These are phyloP conservation scores for Pleurostoma richardsiae DNA, from an alignment of 2,329 filamentous ascomycete species.

Conservation along the genomic window DNA sequence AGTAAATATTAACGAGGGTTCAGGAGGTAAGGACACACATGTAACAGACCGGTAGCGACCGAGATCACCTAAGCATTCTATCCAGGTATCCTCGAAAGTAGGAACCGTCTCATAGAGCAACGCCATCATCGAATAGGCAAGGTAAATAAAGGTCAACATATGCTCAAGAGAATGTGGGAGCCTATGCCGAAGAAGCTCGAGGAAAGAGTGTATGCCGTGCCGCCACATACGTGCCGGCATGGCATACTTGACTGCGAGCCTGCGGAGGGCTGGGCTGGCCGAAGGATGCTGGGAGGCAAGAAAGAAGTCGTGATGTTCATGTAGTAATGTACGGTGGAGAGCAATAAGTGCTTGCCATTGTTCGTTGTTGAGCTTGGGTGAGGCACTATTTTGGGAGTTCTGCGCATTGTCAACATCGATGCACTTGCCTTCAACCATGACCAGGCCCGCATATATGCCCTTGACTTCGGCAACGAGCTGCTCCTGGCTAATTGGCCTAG, in stretches of 20 bases:
- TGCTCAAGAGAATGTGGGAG: conserved; percentile 72
- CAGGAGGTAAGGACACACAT: too few relatives aligned
- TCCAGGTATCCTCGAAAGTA: conserved; percentile 77
- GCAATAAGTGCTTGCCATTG: conserved; percentile 78
- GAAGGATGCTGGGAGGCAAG: conserved; percentile 77
- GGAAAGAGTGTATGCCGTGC: conserved; percentile 75
- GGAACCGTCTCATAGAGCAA: conserved; percentile 75
- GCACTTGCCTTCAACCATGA: conserved; percentile 77
- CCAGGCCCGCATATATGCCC: conserved; percentile 69
- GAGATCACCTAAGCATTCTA: conserved; percentile 79
- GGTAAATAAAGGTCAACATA: conserved; percentile 79
- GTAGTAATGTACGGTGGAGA: conserved; percentile 67
- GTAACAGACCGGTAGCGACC: conserved; percentile 53
- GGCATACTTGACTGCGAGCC: conserved; percentile 67
- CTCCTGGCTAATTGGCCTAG: conserved; percentile 19
- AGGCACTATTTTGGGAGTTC: conserved; percentile 33
- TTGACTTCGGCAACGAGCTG: conserved; percentile 74
- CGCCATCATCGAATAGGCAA: conserved; percentile 80
- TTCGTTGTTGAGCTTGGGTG: conserved; percentile 44
- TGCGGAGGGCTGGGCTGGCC: conserved; percentile 57
- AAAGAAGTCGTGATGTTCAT: conserved; percentile 77
- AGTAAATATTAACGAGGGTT: too few relatives aligned
- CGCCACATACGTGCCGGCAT: conserved; percentile 90
- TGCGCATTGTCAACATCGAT: conserved; percentile 68
- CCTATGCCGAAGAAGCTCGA: conserved; percentile 65